These are phyloP conservation scores for Termitomyces sp. DNA, from an alignment of 768 basidiomycete genomes.

Conservation along the genomic window DNA sequence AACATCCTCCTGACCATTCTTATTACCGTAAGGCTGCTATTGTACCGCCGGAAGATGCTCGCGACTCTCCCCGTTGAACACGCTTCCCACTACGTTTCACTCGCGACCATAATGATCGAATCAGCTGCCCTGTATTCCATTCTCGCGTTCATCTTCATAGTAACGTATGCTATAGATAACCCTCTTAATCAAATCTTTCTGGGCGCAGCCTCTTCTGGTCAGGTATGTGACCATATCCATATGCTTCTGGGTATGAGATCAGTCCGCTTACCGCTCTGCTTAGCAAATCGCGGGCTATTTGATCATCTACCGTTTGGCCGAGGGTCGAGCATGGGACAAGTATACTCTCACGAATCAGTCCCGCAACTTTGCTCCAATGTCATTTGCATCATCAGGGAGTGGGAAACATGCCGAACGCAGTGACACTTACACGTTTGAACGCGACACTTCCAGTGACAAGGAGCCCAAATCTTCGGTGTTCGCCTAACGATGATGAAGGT, in stretches of 20 bases:
- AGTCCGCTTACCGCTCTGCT: slow-evolving; percentile 1
- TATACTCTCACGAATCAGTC: slow-evolving; percentile 23
- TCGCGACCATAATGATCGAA: slow-evolving; percentile 32
- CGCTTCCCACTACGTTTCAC: background rate
- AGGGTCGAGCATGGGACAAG: slow-evolving; percentile 6
- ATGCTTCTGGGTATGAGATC: background rate
- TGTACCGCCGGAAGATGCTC: background rate
- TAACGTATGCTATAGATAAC: slow-evolving; percentile 27
- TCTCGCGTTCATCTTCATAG: slow-evolving; percentile 30
- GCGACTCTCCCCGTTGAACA: background rate
- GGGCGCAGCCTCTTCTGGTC: slow-evolving; percentile 24
- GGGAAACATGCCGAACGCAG: background rate
- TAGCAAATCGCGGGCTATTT: slow-evolving; percentile 32
- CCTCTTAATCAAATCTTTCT: slow-evolving; percentile 33
- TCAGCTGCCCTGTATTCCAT: slow-evolving; percentile 35
- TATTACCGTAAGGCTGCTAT: slow-evolving; percentile 22
- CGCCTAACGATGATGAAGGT: background rate
- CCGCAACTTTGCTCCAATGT: slow-evolving; percentile 16
- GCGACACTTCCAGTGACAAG: background rate
- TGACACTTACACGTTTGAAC: slow-evolving; percentile 5
- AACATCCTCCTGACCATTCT: slow-evolving; percentile 33
- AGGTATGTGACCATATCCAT: slow-evolving; percentile 21
- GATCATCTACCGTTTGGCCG: background rate
- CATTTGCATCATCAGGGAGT: slow-evolving; percentile 9
- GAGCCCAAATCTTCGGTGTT: background rate